A percentile compares a stretch with the other conserved stretches of the same genome.
Evolutionary conservation across 345 rosid genomes (phyloP).

Genomic region (Aegle marmelos): DNA sequence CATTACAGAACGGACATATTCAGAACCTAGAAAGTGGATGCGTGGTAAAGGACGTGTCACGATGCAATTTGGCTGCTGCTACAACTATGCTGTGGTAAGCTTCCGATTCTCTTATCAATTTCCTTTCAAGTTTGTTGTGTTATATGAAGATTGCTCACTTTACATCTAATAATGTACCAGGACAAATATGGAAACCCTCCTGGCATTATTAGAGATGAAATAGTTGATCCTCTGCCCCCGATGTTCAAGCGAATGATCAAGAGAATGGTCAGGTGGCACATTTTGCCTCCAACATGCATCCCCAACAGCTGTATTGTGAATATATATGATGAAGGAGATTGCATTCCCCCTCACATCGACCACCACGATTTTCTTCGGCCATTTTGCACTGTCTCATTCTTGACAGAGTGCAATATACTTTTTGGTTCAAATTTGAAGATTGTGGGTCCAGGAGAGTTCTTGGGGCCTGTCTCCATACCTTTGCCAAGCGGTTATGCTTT

Average conservation of each 20-base stretch:
- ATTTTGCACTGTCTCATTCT: constrained; percentile 66
- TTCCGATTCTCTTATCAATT: neutral
- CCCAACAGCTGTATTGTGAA: constrained; percentile 75
- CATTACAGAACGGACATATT: constrained; percentile 50
- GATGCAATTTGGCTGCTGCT: constrained; percentile 66
- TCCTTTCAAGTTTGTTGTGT: too few species aligned
- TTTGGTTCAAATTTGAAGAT: constrained; percentile 55
- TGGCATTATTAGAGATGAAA: constrained; percentile 50
- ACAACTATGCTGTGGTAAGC: constrained; percentile 48
- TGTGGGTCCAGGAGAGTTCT: constrained; percentile 54
- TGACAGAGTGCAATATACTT: constrained; percentile 47
- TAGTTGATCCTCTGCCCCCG: constrained; percentile 57
- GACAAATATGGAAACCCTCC: constrained; percentile 62
- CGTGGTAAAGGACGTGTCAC: constrained; percentile 74
- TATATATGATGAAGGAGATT: constrained; percentile 66
- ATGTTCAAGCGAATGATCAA: constrained; percentile 57
- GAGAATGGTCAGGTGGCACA: constrained; percentile 56
- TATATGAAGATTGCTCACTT: neutral
- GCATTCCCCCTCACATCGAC: constrained; percentile 74
- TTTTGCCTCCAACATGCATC: constrained; percentile 54
- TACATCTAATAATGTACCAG: constrained; percentile 21
- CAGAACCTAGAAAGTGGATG: constrained; percentile 71
- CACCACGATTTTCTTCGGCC: constrained; percentile 67
- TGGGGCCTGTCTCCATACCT: constrained; percentile 48
- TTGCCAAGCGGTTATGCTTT: constrained; percentile 56